Evolutionary conservation across 495 filamentous ascomycete species (phyloP).

Genomic region (Penicilliopsis zonata): DNA sequence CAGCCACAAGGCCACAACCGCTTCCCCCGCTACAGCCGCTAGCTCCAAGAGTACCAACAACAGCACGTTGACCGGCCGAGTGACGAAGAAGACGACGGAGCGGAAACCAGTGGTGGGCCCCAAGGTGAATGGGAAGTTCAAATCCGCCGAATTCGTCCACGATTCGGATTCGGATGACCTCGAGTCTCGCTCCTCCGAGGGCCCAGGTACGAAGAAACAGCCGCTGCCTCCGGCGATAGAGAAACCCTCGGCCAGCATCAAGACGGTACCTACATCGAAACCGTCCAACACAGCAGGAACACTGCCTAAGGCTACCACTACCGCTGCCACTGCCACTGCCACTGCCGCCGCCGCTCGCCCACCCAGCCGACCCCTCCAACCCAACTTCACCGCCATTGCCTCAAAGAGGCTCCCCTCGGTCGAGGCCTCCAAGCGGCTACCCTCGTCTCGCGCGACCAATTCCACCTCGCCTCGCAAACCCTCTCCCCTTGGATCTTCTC

Average conservation of each 20-base stretch:
- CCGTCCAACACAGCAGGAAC: constrained; percentile 10
- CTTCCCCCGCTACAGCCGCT: too few relatives aligned
- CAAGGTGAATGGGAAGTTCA: constrained; percentile 37
- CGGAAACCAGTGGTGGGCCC: constrained; percentile 34
- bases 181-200: constrained; percentile 25
- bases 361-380: constrained; percentile 6
- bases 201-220: constrained; percentile 9
- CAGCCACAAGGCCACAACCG: too few relatives aligned
- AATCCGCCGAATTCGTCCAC: constrained; percentile 64
- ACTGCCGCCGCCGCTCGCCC: background rate
- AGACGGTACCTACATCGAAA: constrained; percentile 9
- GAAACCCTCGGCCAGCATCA: too few relatives aligned
- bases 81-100: constrained; percentile 36
- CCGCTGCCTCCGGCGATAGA: constrained; percentile 4
- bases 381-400: constrained; percentile 14
- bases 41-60: constrained; percentile 42
- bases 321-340: constrained; percentile 6
- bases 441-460: constrained; percentile 24
- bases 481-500: constrained; percentile 63
- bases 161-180: constrained; percentile 64
- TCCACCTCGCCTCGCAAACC: constrained; percentile 55
- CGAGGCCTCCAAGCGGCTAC: too few relatives aligned
- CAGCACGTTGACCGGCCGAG: constrained; percentile 34
- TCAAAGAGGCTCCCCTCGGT: constrained; percentile 27
- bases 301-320: too few relatives aligned